Percentiles rank a stretch among this genome's conserved stretches.
phyloP scores from a whole-genome alignment of 306 rosid species.

The Astragalus membranaceus region DNA sequence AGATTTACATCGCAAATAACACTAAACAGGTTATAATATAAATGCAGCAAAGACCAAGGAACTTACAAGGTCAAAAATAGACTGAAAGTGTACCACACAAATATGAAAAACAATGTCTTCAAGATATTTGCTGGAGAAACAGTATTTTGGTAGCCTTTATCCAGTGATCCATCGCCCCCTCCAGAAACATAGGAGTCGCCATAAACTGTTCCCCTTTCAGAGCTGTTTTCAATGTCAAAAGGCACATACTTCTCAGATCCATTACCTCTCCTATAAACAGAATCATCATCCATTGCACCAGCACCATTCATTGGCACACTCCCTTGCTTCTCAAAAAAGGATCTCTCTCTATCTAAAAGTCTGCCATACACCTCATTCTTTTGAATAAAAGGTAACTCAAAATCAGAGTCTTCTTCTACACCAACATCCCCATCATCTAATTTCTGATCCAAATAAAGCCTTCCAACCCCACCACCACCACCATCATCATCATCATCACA shows the following conservation, averaged over 20 bases:
- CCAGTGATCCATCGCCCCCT: constrained; percentile 30
- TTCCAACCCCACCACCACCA: constrained; percentile 47
- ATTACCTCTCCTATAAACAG: constrained; percentile 34
- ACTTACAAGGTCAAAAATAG: constrained; percentile 94
- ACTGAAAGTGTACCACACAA: constrained; percentile 92
- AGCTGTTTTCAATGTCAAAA: constrained; percentile 54
- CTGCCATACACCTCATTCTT: constrained; percentile 35
- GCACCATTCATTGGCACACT: constrained; percentile 39
- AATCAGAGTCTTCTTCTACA: constrained; percentile 48
- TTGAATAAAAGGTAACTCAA: constrained; percentile 48
- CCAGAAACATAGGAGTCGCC: constrained; percentile 25
- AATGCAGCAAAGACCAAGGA: constrained; percentile 10
- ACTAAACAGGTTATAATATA: neutral
- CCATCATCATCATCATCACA: constrained; percentile 47
- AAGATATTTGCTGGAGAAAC: constrained; percentile 45
- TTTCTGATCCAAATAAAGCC: constrained; percentile 29
- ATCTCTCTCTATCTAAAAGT: constrained; percentile 32
- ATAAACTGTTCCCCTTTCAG: constrained; percentile 32
- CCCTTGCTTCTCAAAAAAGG: constrained; percentile 27
- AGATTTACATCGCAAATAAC: neutral
- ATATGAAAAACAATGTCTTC: constrained; percentile 75
- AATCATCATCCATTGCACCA: constrained; percentile 44
- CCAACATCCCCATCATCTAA: constrained; percentile 33
- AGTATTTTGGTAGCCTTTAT: constrained; percentile 30
- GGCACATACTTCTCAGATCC: constrained; percentile 51